Evolutionary conservation across 192 early-diverging fungal genomes (phyloP).

Genomic region (Coemansia biformis): DNA sequence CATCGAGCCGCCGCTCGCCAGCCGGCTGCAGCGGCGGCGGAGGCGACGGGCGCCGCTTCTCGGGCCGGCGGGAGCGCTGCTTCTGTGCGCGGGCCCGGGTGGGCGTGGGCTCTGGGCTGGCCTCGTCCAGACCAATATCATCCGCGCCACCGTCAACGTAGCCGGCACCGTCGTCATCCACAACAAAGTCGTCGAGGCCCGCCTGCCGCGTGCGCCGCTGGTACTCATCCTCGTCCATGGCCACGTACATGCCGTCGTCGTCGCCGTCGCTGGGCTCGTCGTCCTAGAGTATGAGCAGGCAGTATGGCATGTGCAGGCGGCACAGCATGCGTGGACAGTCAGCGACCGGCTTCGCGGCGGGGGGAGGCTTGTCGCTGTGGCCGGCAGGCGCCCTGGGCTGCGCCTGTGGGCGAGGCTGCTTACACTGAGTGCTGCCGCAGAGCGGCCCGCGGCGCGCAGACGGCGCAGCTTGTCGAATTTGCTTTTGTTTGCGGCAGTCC

Average conservation of each 20-base stretch:
- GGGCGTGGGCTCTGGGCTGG: no score
- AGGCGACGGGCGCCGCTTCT: neutral
- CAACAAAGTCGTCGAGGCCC: constrained; percentile 41
- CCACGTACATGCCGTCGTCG: constrained; percentile 27
- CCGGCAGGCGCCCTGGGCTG: no score
- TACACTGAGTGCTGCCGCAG: constrained; percentile 15
- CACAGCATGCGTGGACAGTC: neutral
- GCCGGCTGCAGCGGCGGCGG: neutral
- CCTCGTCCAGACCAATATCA: constrained; percentile 20
- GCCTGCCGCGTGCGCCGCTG: constrained; percentile 12
- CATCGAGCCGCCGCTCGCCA: constrained; percentile 15
- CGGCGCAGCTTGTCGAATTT: constrained; percentile 40
- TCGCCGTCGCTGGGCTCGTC: constrained; percentile 8
- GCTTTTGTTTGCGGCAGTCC: constrained; percentile 11
- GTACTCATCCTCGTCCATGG: constrained; percentile 45
- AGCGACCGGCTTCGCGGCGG: no score
- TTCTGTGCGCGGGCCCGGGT: no score
- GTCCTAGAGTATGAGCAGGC: constrained; percentile 14
- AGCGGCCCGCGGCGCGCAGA: constrained; percentile 40
- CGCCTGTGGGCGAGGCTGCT: neutral
- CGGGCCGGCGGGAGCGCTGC: neutral
- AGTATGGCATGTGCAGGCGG: no score
- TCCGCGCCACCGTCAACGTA: constrained; percentile 26
- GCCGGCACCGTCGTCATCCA: constrained; percentile 44
- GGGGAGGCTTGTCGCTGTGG: no score